Conservation (phyloP, 495 filamentous ascomycete genomes). For the Xylaria cubensis region DNA sequence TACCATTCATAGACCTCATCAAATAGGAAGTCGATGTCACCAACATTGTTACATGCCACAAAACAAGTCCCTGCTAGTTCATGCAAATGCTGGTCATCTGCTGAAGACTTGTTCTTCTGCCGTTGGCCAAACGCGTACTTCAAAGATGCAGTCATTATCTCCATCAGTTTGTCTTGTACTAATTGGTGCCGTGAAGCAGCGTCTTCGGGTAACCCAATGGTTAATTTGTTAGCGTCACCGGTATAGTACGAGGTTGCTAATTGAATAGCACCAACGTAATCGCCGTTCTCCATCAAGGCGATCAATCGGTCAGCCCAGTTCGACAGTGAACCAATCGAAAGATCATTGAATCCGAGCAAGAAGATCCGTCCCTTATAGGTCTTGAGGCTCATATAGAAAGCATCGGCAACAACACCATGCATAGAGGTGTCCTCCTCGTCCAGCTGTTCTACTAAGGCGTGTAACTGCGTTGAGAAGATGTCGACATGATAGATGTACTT, state of each 20-base stretch:
- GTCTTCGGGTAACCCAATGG: slow-evolving; percentile 91
- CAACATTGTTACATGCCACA: slow-evolving; percentile 76
- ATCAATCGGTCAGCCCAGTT: slow-evolving; percentile 99
- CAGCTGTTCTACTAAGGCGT: slow-evolving; percentile 81
- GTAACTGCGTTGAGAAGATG: slow-evolving; percentile 83
- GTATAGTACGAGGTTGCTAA: slow-evolving; percentile 91
- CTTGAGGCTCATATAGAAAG: slow-evolving; percentile 96
- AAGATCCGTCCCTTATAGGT: slow-evolving; percentile 95
- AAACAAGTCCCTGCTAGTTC: slow-evolving; percentile 86
- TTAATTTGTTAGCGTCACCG: slow-evolving; percentile 87
- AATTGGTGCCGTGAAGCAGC: slow-evolving; percentile 74
- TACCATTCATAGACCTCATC: slow-evolving; percentile 90
- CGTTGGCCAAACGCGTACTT: slow-evolving; percentile 81
- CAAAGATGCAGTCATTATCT: slow-evolving; percentile 93
- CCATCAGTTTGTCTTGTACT: slow-evolving; percentile 86
- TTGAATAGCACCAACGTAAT: slow-evolving; percentile 88
- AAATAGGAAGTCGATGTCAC: slow-evolving; percentile 82
- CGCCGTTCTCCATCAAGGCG: slow-evolving; percentile 92
- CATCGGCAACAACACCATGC: slow-evolving; percentile 96
- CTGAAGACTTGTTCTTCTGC: slow-evolving; percentile 57
- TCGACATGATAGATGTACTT: slow-evolving; percentile 93
- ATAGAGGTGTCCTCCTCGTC: slow-evolving; percentile 87
- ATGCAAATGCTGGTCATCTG: slow-evolving; percentile 67
- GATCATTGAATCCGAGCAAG: slow-evolving; percentile 85
- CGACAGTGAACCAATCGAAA: slow-evolving; percentile 86